phyloP scores from a whole-genome alignment of 345 rosid genomes.

The Punica granatum region DNA sequence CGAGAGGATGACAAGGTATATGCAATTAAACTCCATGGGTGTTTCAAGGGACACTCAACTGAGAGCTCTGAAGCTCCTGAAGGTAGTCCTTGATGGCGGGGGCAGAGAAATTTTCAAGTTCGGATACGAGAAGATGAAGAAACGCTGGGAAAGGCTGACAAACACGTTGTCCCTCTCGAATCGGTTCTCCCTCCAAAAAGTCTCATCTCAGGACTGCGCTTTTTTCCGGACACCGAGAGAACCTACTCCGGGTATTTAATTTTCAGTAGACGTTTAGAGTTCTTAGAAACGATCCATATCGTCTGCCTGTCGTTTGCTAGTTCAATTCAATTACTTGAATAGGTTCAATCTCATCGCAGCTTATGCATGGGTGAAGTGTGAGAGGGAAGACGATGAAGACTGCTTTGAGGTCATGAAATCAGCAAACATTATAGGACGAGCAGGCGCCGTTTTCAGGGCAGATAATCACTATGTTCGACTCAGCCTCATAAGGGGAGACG shows the following conservation, averaged over 20 bases:
- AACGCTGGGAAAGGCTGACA: slow-evolving; percentile 16
- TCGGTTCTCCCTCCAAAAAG: slow-evolving; percentile 24
- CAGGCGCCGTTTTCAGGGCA: slow-evolving; percentile 29
- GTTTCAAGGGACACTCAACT: slow-evolving; percentile 37
- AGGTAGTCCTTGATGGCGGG: slow-evolving; percentile 24
- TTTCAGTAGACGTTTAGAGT: slow-evolving; percentile 30
- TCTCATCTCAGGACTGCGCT: slow-evolving; percentile 34
- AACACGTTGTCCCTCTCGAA: slow-evolving; percentile 4
- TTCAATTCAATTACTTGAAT: background rate
- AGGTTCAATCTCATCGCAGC: slow-evolving; percentile 22
- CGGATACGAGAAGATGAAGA: slow-evolving; percentile 16
- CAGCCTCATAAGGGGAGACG: slow-evolving; percentile 47
- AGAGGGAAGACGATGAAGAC: slow-evolving; percentile 35
- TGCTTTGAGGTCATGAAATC: slow-evolving; percentile 38
- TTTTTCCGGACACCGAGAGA: slow-evolving; percentile 26
- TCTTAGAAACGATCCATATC: slow-evolving; percentile 19
- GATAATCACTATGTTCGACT: slow-evolving; percentile 35
- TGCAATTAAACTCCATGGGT: slow-evolving; percentile 32
- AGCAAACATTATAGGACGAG: slow-evolving; percentile 41
- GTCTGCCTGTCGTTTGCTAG: slow-evolving; percentile 16
- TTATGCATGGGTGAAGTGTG: slow-evolving; percentile 70
- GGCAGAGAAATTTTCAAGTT: slow-evolving; percentile 16
- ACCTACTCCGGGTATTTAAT: slow-evolving; percentile 27
- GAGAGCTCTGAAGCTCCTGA: slow-evolving; percentile 29
- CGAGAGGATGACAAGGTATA: slow-evolving; percentile 24